Conservation (phyloP, 2,329 filamentous ascomycete species). For the Colletotrichum sp. region DNA sequence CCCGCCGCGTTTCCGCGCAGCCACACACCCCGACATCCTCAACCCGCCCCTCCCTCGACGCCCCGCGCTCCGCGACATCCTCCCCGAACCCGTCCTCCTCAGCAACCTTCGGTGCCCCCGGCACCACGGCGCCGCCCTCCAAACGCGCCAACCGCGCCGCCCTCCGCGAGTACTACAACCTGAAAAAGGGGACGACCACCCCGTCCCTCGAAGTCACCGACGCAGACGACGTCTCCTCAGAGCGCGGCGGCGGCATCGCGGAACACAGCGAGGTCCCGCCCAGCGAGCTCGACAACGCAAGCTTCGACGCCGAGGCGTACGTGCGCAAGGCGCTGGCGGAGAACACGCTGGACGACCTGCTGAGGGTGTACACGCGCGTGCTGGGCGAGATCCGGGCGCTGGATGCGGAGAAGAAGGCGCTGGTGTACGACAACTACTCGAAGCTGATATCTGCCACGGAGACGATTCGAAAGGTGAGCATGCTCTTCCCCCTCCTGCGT, state of each 20-base stretch:
- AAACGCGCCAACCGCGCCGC: constrained; percentile 79
- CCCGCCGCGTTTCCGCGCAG: constrained; percentile 59
- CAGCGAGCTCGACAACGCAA: constrained; percentile 74
- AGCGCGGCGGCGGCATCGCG: constrained; percentile 18
- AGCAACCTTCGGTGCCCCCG: constrained; percentile 27
- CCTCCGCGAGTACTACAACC: constrained; percentile 92
- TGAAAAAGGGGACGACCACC: constrained; percentile 58
- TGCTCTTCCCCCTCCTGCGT: background rate
- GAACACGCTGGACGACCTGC: constrained; percentile 69
- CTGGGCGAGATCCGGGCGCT: constrained; percentile 85
- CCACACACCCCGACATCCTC: constrained; percentile 74
- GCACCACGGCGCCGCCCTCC: constrained; percentile 29
- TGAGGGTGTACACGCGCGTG: constrained; percentile 74
- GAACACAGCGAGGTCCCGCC: constrained; percentile 62
- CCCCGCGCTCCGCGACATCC: constrained; percentile 61
- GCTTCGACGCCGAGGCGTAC: constrained; percentile 77
- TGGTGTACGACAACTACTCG: constrained; percentile 98
- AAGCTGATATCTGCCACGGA: constrained; percentile 97
- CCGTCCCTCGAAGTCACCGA: constrained; percentile 49
- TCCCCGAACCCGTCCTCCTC: constrained; percentile 53
- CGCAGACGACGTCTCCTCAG: constrained; percentile 27
- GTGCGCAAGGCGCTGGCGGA: constrained; percentile 66
- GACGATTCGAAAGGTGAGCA: constrained; percentile 78
- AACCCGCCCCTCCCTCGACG: constrained; percentile 75
- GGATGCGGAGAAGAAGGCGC: constrained; percentile 93